These are phyloP conservation scores for Castanea mollissima DNA, from an alignment of 306 rosid species.

Conservation along the genomic window DNA sequence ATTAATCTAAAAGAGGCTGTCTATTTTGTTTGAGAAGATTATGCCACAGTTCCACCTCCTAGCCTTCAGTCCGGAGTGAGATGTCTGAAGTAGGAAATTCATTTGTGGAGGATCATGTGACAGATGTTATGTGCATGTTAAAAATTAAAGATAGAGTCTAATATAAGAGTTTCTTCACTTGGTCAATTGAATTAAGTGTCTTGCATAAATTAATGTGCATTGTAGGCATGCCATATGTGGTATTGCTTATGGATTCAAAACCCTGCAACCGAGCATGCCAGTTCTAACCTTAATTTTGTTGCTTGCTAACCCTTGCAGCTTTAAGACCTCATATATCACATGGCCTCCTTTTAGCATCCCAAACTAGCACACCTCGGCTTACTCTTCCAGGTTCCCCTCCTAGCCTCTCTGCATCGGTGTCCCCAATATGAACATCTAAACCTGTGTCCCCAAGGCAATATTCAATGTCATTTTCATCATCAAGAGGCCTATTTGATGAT, in stretches of 20 bases:
- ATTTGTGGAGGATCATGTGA: slow-evolving; percentile 47
- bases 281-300: slow-evolving; percentile 7
- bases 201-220: neutral
- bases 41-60: slow-evolving; percentile 44
- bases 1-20: slow-evolving; percentile 8
- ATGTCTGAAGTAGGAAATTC: slow-evolving; percentile 48
- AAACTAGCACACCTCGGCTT: slow-evolving; percentile 64
- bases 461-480: slow-evolving; percentile 58
- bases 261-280: slow-evolving; percentile 9
- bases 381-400: slow-evolving; percentile 84
- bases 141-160: neutral
- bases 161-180: neutral
- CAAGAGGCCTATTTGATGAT: slow-evolving; percentile 69
- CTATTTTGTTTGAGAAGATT: slow-evolving; percentile 48
- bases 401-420: slow-evolving; percentile 53
- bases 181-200: neutral
- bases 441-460: slow-evolving; percentile 76
- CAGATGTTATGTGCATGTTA: slow-evolving; percentile 46
- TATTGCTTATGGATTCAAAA: slow-evolving; percentile 12
- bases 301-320: slow-evolving; percentile 26
- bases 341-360: slow-evolving; percentile 65
- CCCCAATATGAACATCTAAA: slow-evolving; percentile 76
- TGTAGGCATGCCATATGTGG: neutral
- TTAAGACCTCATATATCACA: slow-evolving; percentile 51
- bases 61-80: slow-evolving; percentile 49